Base-by-base conservation (phyloP, 768 basidiomycete species). In the Serendipita sp. region DNA sequence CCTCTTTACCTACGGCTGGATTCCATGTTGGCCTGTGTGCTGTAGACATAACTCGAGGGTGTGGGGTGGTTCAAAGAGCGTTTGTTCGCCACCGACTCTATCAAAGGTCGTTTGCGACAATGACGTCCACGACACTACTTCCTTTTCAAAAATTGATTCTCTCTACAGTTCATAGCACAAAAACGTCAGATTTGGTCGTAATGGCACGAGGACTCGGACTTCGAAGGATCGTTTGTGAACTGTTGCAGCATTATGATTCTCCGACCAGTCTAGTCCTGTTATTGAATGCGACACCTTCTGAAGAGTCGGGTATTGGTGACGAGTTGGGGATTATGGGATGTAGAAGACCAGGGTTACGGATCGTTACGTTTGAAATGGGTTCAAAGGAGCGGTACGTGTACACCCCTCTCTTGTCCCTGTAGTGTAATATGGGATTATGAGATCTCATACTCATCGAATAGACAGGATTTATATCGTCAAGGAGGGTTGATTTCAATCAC, bases 11-110 rank as follows among this genome's bases (percentile, higher is more conserved):
- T 75, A 94, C 90, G 0, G 94, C 93, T 1, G 95, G 95, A 69
- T 94, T 90, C 94, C 94, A 98, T 83, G 91, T 94, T 70, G 91
- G 91, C 76, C 91, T 84, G 74, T 93, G 91, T 2, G 89, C 89
- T 78, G 89, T 92, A 63, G 90, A 91, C 89, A 91, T 90, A 65
- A 34, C 44, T 41, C 38, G 38, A 4, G 38, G 38, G 5, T 41
- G 38, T 41, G 38, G 44, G 41, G 48, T 52, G 16, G 51, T 18
- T 18, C 32, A 18, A n/a, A n/a, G 48, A 7, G 48, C 32, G 13
- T 13, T 46, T 46, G 11, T 46, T 46, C 13, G 23, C 23, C 38
- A 41, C 38, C 38, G 38, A 41, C 38, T 41, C 38, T 41, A 1
- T 15, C 28, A 15, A 54, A 28, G 52, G 11, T 15, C 30, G 16